phyloP scores from a whole-genome alignment of 495 filamentous ascomycete species.

The Lasiosphaeria miniovina region DNA sequence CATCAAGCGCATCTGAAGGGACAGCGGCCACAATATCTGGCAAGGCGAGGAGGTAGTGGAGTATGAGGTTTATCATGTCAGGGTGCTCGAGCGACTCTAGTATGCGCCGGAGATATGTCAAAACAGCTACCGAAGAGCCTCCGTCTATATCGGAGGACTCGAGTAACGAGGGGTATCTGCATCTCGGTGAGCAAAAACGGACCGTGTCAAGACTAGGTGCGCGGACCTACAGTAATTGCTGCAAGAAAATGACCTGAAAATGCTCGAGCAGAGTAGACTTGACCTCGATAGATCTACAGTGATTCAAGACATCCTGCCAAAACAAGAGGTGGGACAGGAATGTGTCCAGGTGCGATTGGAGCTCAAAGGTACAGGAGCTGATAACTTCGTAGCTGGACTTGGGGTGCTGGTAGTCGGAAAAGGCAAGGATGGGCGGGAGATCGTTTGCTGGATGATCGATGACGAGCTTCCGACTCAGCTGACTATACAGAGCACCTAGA shows the following conservation, averaged over 20 bases:
- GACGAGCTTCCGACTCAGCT: slow-evolving; percentile 74
- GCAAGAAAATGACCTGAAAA: slow-evolving; percentile 93
- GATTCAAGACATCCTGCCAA: slow-evolving; percentile 96
- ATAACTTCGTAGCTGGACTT: slow-evolving; percentile 63
- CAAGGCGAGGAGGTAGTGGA: slow-evolving; percentile 87
- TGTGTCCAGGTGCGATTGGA: slow-evolving; percentile 79
- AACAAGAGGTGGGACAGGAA: slow-evolving; percentile 94
- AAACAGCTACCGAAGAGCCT: slow-evolving; percentile 90
- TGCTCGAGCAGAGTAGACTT: slow-evolving; percentile 91
- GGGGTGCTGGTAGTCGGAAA: slow-evolving; percentile 76
- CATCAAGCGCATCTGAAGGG: slow-evolving; percentile 23
- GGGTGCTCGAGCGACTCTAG: slow-evolving; percentile 87
- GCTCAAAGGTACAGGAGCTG: slow-evolving; percentile 63
- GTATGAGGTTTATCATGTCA: slow-evolving; percentile 85
- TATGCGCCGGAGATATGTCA: slow-evolving; percentile 89
- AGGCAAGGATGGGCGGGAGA: slow-evolving; percentile 73
- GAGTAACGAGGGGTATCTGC: slow-evolving; percentile 87
- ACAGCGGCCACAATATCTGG: slow-evolving; percentile 47
- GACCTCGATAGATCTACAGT: slow-evolving; percentile 88
- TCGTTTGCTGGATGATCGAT: slow-evolving; percentile 60
- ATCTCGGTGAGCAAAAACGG: slow-evolving; percentile 16
- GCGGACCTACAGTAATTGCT: slow-evolving; percentile 79
- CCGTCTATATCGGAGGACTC: slow-evolving; percentile 97
- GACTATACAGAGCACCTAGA: slow-evolving; percentile 91
- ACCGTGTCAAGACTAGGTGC: background rate